A percentile compares a stretch with the other conserved stretches of the same genome.
Conservation (phyloP, 2,329 filamentous ascomycete genomes). For the Exophiala oligosperma region DNA sequence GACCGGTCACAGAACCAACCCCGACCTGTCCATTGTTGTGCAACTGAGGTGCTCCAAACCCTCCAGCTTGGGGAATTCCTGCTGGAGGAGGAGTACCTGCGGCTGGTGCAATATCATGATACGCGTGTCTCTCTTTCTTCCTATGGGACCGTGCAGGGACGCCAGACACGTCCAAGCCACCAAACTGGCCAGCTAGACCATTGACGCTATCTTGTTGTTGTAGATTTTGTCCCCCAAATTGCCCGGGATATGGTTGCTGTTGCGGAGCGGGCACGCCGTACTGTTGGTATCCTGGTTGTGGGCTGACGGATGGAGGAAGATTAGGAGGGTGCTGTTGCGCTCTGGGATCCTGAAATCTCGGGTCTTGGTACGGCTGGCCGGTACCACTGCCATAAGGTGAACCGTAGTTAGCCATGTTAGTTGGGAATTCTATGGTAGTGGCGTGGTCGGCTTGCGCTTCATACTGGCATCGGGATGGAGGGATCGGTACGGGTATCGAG, state of each 20-base stretch:
- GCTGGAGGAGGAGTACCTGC: constrained; percentile 49
- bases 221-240: constrained; percentile 6
- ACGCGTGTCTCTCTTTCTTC: constrained; percentile 94
- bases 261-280: constrained; percentile 11
- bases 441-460: constrained; percentile 18
- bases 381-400: constrained; percentile 19
- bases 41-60: constrained; percentile 18
- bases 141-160: constrained; percentile 56
- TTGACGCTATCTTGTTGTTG: constrained; percentile 22
- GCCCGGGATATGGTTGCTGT: constrained; percentile 12
- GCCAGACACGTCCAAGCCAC: constrained; percentile 67
- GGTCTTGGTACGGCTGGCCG: constrained; percentile 23
- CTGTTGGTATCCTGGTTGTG: constrained; percentile 23
- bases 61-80: background rate
- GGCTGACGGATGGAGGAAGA: constrained; percentile 15
- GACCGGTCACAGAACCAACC: constrained; percentile 32
- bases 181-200: constrained; percentile 66
- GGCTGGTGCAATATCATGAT: constrained; percentile 77
- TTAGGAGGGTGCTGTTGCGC: constrained; percentile 15
- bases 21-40: constrained; percentile 40
- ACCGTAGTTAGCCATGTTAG: constrained; percentile 25
- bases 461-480: constrained; percentile 9
- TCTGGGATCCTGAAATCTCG: constrained; percentile 20
- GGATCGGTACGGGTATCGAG: background rate
- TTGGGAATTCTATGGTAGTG: constrained; percentile 2